These are phyloP conservation scores for Sporothrix variecibatus DNA, from an alignment of 2,329 filamentous ascomycete species.

Conservation along the genomic window DNA sequence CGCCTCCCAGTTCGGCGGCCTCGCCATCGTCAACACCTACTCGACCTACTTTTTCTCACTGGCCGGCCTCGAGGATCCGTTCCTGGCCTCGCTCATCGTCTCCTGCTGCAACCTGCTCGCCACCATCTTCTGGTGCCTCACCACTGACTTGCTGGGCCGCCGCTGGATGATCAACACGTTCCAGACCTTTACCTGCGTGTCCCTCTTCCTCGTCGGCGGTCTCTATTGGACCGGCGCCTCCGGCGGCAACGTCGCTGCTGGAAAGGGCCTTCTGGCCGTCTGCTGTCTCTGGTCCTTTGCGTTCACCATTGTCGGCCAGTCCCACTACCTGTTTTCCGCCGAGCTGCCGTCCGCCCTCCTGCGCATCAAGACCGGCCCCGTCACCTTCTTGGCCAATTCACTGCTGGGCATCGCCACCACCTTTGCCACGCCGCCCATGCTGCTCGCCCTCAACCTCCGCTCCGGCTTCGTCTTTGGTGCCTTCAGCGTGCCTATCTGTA, in stretches of 20 bases:
- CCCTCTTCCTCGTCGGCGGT: conserved; percentile 24
- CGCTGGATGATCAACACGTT: conserved; percentile 20
- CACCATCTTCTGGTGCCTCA: conserved; percentile 23
- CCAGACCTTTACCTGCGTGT: conserved; percentile 18
- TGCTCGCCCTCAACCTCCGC: conserved; percentile 21
- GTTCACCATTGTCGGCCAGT: conserved; percentile 19
- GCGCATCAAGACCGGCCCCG: conserved; percentile 25
- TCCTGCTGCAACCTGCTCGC: conserved; percentile 24
- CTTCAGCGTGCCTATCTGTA: conserved; percentile 22
- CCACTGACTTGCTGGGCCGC: conserved; percentile 14
- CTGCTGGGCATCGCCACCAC: conserved; percentile 26
- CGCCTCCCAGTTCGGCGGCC: conserved; percentile 23
- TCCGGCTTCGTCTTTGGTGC: conserved; percentile 25
- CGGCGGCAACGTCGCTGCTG: conserved; percentile 15
- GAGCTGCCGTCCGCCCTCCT: conserved; percentile 26
- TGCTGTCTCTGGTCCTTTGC: conserved; percentile 27
- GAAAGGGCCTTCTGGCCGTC: conserved; percentile 21
- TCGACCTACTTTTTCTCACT: conserved; percentile 26
- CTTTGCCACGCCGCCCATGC: conserved; percentile 26
- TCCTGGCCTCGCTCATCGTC: conserved; percentile 24
- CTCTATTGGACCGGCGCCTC: conserved; percentile 24
- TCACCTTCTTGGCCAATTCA: conserved; percentile 25
- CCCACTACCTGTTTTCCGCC: conserved; percentile 25
- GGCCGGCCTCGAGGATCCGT: conserved; percentile 22
- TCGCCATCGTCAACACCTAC: conserved; percentile 27